Evolutionary conservation across 2,329 filamentous ascomycete genomes (phyloP), one percentile per base, ranked within the genome.

Genomic region (Aspergillus tamarii): DNA sequence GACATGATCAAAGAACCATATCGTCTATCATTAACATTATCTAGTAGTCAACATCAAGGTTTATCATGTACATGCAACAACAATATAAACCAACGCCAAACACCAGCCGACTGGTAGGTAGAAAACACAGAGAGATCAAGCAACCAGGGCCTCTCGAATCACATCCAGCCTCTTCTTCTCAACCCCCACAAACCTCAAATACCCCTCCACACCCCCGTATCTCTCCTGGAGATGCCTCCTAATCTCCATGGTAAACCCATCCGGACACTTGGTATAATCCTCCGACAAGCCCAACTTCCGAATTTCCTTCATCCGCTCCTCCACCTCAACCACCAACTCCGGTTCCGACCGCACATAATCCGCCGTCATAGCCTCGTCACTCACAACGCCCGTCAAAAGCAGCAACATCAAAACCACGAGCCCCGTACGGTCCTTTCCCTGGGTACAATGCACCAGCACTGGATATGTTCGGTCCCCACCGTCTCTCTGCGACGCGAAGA

Each of bases 341-440:
- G 83, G 80, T 61, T 86, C 82, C 3, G 89, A 92, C 28, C 89
- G 82, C 64, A 84, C 76, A 75, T 96, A 96, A 77, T 96, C 93
- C 66, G 88, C 73, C 60, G 87, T 82, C 48, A 96, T 88, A 2
- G 87, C 89, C 0, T 83, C 74, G 1, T 82, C 63, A 0, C 88
- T 85, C 1, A 91, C 74, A 19, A 72, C 79, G 4, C 67, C 68
- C 2, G 91, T 81, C 12, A 91, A 79, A 71, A 94, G 82, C 23
- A 96, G 79, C 0, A 90, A 77, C 4, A 96, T 80, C 46, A 90
- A 81, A 6, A 92, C 82, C 12, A 91, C 82, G 14, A 96, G 80
- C 0, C 93, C 93, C 1, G 88, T 93, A 2, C 93, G 86, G 73
- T 96, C 93, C 75, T 96, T 97, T 63, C 93, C 93, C 72, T 96